These are phyloP conservation scores for Penicillium expansum DNA, from an alignment of 2,329 filamentous ascomycete species.

Conservation along the genomic window DNA sequence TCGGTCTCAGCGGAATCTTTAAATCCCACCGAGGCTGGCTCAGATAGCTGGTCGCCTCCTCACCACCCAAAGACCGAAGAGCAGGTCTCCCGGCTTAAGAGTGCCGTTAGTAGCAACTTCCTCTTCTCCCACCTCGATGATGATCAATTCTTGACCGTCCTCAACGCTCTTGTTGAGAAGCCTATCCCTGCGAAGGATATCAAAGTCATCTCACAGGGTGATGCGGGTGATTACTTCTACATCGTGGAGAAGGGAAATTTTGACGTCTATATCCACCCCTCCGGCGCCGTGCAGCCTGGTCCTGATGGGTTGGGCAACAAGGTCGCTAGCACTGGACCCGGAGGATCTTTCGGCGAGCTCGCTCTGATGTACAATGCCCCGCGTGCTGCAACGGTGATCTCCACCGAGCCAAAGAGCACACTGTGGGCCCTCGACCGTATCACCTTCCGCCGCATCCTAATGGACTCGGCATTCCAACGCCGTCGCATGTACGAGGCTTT, in stretches of 20 bases:
- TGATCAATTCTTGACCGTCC: conserved; percentile 80
- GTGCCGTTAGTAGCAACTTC: conserved; percentile 84
- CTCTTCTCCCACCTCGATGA: conserved; percentile 93
- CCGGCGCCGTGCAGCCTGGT: conserved; percentile 74
- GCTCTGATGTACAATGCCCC: conserved; percentile 99
- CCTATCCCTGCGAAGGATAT: conserved; percentile 87
- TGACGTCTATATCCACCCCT: conserved; percentile 82
- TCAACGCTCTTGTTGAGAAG: conserved; percentile 91
- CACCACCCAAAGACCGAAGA: conserved; percentile 78
- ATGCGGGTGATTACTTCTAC: conserved; percentile 96
- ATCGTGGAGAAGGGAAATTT: conserved; percentile 89
- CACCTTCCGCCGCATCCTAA: conserved; percentile 95
- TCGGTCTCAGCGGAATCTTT: conserved; percentile 96
- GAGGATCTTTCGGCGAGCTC: conserved; percentile 93
- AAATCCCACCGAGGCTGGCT: conserved; percentile 77
- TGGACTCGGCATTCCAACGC: conserved; percentile 96
- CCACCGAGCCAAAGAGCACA: conserved; percentile 71
- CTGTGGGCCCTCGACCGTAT: conserved; percentile 94
- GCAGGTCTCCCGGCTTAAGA: conserved; percentile 74
- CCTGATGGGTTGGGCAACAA: conserved; percentile 77
- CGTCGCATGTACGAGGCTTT: conserved; percentile 97
- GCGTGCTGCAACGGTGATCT: conserved; percentile 89
- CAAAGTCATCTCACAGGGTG: conserved; percentile 91
- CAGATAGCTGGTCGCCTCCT: conserved; percentile 88
- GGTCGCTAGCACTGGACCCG: conserved; percentile 77